These are phyloP conservation scores for Metarhizium anisopliae DNA, from an alignment of 2,329 filamentous ascomycete genomes.

Conservation along the genomic window DNA sequence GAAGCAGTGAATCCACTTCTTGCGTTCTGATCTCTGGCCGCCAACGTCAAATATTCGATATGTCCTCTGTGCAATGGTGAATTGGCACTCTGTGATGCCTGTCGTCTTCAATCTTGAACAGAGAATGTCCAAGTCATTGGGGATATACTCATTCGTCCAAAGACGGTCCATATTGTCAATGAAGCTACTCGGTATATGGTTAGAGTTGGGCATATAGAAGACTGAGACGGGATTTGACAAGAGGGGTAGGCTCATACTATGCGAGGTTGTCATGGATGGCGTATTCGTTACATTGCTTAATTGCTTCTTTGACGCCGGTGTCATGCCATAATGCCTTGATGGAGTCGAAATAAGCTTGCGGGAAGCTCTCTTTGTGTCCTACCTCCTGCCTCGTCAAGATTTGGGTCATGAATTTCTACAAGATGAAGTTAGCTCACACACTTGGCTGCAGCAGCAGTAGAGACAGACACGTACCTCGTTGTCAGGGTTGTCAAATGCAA, in stretches of 20 bases:
- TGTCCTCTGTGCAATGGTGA: conserved; percentile 88
- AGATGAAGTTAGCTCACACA: neutral
- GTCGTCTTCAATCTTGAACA: conserved; percentile 96
- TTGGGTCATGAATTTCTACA: conserved; percentile 66
- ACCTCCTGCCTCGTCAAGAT: conserved; percentile 77
- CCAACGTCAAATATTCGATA: conserved; percentile 98
- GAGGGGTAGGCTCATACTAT: conserved; percentile 56
- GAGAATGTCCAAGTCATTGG: conserved; percentile 91
- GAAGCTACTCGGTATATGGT: conserved; percentile 50
- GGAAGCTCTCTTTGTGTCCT: conserved; percentile 70
- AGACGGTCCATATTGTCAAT: conserved; percentile 69
- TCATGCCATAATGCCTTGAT: conserved; percentile 82
- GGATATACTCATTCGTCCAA: conserved; percentile 70
- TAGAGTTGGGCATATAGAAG: neutral
- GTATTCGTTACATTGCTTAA: conserved; percentile 90
- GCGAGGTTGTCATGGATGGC: conserved; percentile 90
- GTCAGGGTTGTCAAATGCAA: conserved; percentile 69
- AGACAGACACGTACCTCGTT: conserved; percentile 58
- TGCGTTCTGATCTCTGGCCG: conserved; percentile 89
- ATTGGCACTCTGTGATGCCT: conserved; percentile 92
- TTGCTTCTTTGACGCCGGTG: conserved; percentile 71
- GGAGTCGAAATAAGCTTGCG: conserved; percentile 66
- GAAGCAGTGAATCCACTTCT: conserved; percentile 99
- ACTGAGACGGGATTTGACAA: neutral
- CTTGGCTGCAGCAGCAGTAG: neutral